Evolutionary conservation across 1,284 basidiomycete genomes (phyloP).

Genomic region (Cutaneotrichosporon cutaneum): DNA sequence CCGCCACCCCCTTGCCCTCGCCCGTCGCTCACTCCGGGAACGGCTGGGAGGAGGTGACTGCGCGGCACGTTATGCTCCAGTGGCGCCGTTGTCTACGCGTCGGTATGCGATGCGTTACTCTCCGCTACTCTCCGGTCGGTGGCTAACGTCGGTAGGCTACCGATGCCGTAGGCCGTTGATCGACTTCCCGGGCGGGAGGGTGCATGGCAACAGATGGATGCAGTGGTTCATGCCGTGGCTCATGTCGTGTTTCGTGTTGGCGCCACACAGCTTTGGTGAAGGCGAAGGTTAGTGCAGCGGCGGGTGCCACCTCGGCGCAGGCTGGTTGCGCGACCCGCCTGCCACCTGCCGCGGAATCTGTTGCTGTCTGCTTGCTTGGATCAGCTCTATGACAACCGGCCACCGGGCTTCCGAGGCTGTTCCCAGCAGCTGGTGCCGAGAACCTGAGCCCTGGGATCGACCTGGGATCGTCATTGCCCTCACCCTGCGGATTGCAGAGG

Average conservation of each 20-base stretch:
- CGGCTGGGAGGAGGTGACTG: too few relatives aligned
- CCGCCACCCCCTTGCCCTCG: not conserved
- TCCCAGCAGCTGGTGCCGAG: too few relatives aligned
- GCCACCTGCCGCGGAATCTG: not conserved
- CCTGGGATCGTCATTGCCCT: not conserved
- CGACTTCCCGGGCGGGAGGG: conserved; percentile 1
- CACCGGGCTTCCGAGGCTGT: too few relatives aligned
- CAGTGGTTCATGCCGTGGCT: not conserved
- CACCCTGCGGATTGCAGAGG: not conserved
- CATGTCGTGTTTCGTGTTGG: not conserved
- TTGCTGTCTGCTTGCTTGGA: too few relatives aligned
- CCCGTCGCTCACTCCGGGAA: not conserved
- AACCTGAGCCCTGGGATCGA: too few relatives aligned
- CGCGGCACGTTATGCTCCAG: not conserved
- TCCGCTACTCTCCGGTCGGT: not conserved
- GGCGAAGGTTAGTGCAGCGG: not conserved
- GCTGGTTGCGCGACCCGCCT: not conserved
- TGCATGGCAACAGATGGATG: conserved; percentile 7
- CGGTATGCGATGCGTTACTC: not conserved
- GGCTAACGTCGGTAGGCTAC: not conserved
- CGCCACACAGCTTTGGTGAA: not conserved
- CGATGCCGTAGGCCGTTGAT: not conserved
- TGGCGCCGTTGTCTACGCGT: not conserved
- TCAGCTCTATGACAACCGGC: too few relatives aligned
- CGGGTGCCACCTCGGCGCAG: not conserved